Evolutionary conservation across 108 stramenopile species (phyloP), one percentile per base, ranked within the genome.

Genomic region (Conticribra guillardii): DNA sequence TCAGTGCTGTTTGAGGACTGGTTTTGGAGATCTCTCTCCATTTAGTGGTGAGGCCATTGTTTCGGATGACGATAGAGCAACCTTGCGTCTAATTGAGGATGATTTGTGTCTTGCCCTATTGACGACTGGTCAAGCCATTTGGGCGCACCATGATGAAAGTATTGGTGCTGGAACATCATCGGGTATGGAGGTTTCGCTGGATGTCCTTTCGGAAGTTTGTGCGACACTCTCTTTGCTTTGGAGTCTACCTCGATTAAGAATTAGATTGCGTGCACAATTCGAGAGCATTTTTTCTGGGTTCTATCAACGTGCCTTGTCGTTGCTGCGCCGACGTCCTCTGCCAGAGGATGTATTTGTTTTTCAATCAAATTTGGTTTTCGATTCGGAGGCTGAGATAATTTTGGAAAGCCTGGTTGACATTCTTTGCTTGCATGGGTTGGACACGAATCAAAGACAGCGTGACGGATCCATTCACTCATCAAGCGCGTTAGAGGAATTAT

Each of bases 241-340:
- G 93, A 86, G 83, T 54, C 64, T 80, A 64, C 45, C 68, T 4
- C 45, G 59, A 27, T 60, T 94, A 29, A 82, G 90, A 19, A 69
- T 32, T 2, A 67, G 80, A 22, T 68, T 92, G 60, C 73, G 80
- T 46, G 60, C 84, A 8, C 93, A 92, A 59, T 92, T 94, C 60
- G 90, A 89, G 66, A 76, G 84, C 41, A 88, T 94, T 9, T 92
- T 91, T 72, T 82, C 89, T n/a, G 93, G 93, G 33, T 92, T 94
- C 66, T 94, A 89, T 80, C 88, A 89, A 50, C 84, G 93, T 53
- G 89, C 93, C 0, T 50, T 94, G 51, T 87, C 83, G 17, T 60
- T 94, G 41, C 59, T 94, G 45, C 84, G 93, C 15, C 82, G 83
- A 32, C 82, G 88, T 8, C 61, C 62, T n/a, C 45, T 76, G 24